These are phyloP conservation scores for Selaginella moellendorffii DNA, from an alignment of 75 land plant genomes.

Conservation along the genomic window DNA sequence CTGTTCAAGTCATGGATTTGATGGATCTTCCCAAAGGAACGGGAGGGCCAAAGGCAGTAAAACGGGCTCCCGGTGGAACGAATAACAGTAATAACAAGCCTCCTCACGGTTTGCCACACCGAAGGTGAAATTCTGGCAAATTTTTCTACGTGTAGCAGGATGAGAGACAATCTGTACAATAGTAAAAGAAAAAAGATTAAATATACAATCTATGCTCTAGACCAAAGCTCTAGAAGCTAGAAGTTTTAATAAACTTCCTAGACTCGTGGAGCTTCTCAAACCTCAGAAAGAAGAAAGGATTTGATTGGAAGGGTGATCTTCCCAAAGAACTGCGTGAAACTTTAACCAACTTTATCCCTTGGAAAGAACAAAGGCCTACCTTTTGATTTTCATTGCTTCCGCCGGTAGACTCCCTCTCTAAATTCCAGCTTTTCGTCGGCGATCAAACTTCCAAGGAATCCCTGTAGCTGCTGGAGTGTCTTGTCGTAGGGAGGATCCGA, in stretches of 20 bases:
- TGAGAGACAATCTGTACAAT: no score
- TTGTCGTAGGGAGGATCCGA: conserved; percentile 77
- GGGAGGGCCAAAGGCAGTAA: conserved; percentile 12
- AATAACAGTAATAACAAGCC: neutral
- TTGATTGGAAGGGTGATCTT: no score
- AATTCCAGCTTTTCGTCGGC: conserved; percentile 78
- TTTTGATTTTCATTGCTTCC: conserved; percentile 53
- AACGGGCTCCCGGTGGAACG: neutral
- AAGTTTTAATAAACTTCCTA: no score
- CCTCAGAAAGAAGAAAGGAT: no score
- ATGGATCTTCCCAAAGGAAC: conserved; percentile 46
- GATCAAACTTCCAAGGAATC: conserved; percentile 58
- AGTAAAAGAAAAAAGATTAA: no score
- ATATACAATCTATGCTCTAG: no score
- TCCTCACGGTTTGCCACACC: neutral
- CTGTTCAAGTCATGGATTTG: conserved; percentile 76
- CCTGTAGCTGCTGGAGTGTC: conserved; percentile 79
- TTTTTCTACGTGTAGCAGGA: no score
- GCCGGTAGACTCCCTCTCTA: conserved; percentile 56
- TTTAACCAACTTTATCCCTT: no score
- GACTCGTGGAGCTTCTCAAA: no score
- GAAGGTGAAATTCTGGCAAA: neutral
- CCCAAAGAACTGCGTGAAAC: no score
- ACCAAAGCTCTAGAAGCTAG: no score
- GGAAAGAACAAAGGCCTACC: no score